Percentiles rank a stretch among this genome's conserved stretches.
Conservation (phyloP, 192 early-diverging fungal genomes). For the Diversispora epigaea region DNA sequence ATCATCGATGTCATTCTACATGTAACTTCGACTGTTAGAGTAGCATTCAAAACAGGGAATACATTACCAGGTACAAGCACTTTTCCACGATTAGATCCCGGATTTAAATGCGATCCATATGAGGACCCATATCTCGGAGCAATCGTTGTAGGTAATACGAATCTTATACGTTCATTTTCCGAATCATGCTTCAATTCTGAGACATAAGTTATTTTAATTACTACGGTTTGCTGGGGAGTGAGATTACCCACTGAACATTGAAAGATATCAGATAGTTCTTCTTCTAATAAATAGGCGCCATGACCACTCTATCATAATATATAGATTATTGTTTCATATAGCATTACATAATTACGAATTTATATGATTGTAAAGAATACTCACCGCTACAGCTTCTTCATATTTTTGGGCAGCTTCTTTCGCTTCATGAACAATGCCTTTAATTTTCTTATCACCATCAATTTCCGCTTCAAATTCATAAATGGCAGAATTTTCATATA, state of each 20-base stretch:
- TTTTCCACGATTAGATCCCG: constrained; percentile 2
- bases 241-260: constrained; percentile 53
- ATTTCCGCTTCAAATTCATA: constrained; percentile 26
- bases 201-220: constrained; percentile 50
- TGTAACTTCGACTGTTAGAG: constrained; percentile 34
- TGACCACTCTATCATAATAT: background rate
- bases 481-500: constrained; percentile 18
- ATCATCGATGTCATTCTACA: constrained; percentile 37
- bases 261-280: constrained; percentile 41
- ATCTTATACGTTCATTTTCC: constrained; percentile 47
- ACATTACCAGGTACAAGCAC: background rate
- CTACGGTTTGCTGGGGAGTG: constrained; percentile 35
- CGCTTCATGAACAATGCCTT: constrained; percentile 29
- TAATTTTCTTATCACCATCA: constrained; percentile 9
- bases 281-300: constrained; percentile 22
- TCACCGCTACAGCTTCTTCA: background rate
- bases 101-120: too few relatives aligned
- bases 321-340: background rate
- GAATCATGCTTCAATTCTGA: constrained; percentile 48
- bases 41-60: background rate
- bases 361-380: background rate
- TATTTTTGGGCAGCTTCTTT: constrained; percentile 7
- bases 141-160: constrained; percentile 47
- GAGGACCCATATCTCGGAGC: constrained; percentile 45
- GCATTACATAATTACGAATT: background rate